Base-by-base conservation (phyloP, 2,329 filamentous ascomycete genomes). In the Arachnomyces sp. region DNA sequence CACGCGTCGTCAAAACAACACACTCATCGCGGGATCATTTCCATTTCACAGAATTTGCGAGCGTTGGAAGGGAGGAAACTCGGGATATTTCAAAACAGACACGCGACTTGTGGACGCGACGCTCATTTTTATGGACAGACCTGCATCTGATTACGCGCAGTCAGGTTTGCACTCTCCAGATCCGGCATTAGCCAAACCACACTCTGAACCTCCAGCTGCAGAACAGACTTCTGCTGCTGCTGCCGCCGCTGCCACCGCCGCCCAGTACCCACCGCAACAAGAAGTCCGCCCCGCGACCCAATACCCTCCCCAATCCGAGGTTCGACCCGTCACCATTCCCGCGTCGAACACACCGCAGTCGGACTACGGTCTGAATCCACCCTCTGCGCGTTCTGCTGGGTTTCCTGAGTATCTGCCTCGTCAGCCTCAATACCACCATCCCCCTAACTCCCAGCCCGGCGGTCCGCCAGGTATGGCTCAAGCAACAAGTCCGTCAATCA, bases 381-480 rank as follows among this genome's bases (percentile, higher is more conserved):
- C 74, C 48, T 40, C 44, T 17, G 39, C 44, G 11, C 48, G 44
- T 18, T 42, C 46, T 12, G 39, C 46, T 36, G 31, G 31, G 9
- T 94, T 90, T 60, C 84, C 86, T 63, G 87, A 94, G 57, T 88
- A 93, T 67, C 78, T 92, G 63, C 81, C 86, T 69, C 84, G 87
- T 61, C 72, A 72, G 44, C 66, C 62, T 55, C 76, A 82, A 60
- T 92, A 92, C 73, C 83, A 87, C 68, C 80, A 67, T 58, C 81
- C 67, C 73, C 86, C 66, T 44, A 78, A 77, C 71, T 81, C 77
- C 66, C 78, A 80, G 64, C 76, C 80, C 66, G 80, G 77, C 69
- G 80, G 80, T 69, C 78, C 82, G 69, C 84, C 80, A 80, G 84
- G 82, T 82, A 95, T 95, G 89, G 87, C 89, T 80, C 88, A 95